Evolutionary conservation across 2,329 filamentous ascomycete species (phyloP), one percentile per base, ranked within the genome.

Genomic region (Fusarium anthophilum): DNA sequence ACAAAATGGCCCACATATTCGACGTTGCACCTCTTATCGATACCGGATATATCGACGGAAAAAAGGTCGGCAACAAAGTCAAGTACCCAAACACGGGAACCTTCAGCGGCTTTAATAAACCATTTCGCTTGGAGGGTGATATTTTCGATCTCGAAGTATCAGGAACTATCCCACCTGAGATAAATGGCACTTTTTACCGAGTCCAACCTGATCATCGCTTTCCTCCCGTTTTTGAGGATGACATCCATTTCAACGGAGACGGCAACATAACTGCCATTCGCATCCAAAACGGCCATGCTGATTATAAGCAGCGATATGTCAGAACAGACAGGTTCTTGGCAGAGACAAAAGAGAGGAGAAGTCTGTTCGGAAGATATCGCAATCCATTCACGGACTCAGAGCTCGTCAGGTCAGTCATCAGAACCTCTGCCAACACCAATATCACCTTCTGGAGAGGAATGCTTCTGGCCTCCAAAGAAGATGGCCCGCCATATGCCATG

Each of bases 111-210:
- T 64, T 64, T n/a, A 65, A 51, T 7, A 65, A 65, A 3, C 62
- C 57, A 37, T 65, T 61, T 38, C 62, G 62, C 26, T 28, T 65
- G 1, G 62, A 65, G 3, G 60, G 60, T 3, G 60, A 63, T 10
- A 63, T 63, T 2, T 60, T 60, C 6, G 55, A 47, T 12, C 60
- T 63, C 2, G 53, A 63, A 53, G 9, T 65, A 11, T 15, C 24
- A 9, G 57, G 62, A 17, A 32, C 9, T 2, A 47, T 74, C 8
- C 72, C 72, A 2, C 10, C 45, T 1, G 63, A 62, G 3, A 74
- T 74, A 1, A 71, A 72, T 24, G 72, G 72, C 0, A 74, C 63
- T 0, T 74, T 74, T n/a, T 74, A 72, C 18, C 41, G 72, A 8
- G 63, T 74, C 3, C 68, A 72, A 1, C 60, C 71, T 3, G 72